Base-by-base conservation (phyloP, 1,284 basidiomycete genomes). In the Xerocomus nothofagi region DNA sequence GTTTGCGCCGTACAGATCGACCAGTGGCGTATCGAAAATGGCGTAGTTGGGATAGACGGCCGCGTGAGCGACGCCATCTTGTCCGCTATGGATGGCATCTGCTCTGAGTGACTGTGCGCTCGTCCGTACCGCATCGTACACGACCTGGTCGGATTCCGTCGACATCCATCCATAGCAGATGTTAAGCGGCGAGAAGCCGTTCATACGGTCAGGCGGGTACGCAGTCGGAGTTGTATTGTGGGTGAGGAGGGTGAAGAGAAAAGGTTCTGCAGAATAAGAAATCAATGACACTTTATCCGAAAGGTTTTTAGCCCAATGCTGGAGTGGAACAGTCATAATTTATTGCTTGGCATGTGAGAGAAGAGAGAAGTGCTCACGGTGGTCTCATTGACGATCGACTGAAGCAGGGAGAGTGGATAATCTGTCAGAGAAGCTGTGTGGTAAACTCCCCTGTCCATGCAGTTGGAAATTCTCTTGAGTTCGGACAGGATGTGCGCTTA, bases 241-340 rank as follows among this genome's bases (percentile, higher is more conserved):
- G 1, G 66, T 62, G 58, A 77, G 73, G 49, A 78, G 56, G 27
- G 57, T 58, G 1, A 75, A 79, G 68, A 73, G 82, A 82, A 7
- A 78, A n/a, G n/a, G 77, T 55, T 84, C 80, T 51, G 81, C 69
- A 49, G 72, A 75, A 58, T 80, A 82, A 10, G 76, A 78, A 21
- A 42, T 4, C 10, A 30, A 23, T 14, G 43, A 2, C 53, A 69
- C 56, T 45, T 70, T 65, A 6, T 41, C 9, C 14, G 15, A 10
- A 12, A 52, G 42, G 7, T 23, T 33, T 11, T 17, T 6, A 6
- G 11, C 11, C 12, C 27, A 29, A 29, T 29, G 14, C 27, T 29
- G 27, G 14, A 29, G 4, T 14, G 27, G 27, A 5, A 12, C 14
- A 6, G 11, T 37, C 27, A 30, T 3, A 2, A 9, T 17, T 6